Percentiles rank a stretch among this genome's conserved stretches.
phyloP scores from a whole-genome alignment of 768 basidiomycete species.

The Trametes cubensis region DNA sequence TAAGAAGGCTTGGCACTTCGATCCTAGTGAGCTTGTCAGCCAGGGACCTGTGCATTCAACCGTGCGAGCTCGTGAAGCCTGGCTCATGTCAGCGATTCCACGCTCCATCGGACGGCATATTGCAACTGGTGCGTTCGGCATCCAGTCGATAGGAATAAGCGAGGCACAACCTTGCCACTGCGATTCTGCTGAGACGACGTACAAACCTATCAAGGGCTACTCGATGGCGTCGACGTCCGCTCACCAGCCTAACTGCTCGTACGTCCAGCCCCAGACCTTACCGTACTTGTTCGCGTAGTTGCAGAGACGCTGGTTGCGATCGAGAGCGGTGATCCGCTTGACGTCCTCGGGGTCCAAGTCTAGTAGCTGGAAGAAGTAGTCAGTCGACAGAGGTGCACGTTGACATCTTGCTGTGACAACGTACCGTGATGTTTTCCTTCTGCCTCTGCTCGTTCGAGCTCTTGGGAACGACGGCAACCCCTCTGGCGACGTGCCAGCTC shows the following conservation, averaged over 20 bases:
- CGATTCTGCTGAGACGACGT: neutral
- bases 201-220: neutral
- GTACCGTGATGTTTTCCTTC: conserved; percentile 51
- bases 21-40: neutral
- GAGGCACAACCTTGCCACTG: no score
- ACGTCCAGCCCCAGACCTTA: conserved; percentile 40
- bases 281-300: conserved; percentile 36
- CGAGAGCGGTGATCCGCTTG: conserved; percentile 35
- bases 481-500: conserved; percentile 53
- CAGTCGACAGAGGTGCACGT: neutral
- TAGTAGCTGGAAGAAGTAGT: conserved; percentile 33
- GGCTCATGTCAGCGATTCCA: neutral
- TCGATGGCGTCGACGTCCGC: neutral
- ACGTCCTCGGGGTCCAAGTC: conserved; percentile 39
- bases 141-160: no score
- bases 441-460: conserved; percentile 50
- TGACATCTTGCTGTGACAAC: conserved; percentile 22
- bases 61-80: neutral
- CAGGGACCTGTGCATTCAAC: neutral
- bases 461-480: conserved; percentile 50
- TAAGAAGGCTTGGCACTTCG: no score
- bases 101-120: neutral
- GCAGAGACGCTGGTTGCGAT: conserved; percentile 39
- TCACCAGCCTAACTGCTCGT: conserved; percentile 45
- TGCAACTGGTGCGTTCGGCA: no score